phyloP scores from a whole-genome alignment of 140 eudicot species.

The Flaveria floridana region DNA sequence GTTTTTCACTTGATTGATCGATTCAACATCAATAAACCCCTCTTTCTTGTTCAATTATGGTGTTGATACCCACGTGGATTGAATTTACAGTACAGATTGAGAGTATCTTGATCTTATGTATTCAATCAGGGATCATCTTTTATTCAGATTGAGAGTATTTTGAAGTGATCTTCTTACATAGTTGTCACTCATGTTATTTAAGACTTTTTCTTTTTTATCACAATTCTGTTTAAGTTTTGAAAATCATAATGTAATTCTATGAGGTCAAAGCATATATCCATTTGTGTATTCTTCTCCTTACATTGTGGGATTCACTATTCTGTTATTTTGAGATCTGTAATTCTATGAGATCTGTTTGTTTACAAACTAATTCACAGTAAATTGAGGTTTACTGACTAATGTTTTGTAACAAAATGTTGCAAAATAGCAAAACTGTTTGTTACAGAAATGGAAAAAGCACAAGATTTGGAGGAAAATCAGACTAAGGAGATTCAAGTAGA shows the following conservation, averaged over 20 bases:
- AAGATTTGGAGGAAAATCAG: constrained; percentile 41
- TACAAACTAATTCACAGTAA: no score
- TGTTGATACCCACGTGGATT: constrained; percentile 15
- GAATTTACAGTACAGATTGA: constrained; percentile 9
- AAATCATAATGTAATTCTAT: not conserved
- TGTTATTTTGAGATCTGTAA: no score
- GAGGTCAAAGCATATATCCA: no score
- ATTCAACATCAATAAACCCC: constrained; percentile 8
- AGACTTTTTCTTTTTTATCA: not conserved
- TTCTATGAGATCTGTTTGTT: no score
- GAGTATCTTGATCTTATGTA: not conserved
- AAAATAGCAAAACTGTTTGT: not conserved
- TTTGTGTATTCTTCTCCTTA: no score
- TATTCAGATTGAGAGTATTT: no score
- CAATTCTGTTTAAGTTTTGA: not conserved
- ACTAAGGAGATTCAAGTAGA: constrained; percentile 45
- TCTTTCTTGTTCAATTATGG: constrained; percentile 4
- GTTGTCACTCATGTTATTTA: not conserved
- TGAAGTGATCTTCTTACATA: not conserved
- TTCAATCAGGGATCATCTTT: not conserved
- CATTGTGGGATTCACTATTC: no score
- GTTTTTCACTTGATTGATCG: not conserved
- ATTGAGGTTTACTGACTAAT: not conserved
- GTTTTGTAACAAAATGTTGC: not conserved
- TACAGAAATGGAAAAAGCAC: constrained; percentile 54